Base-by-base conservation (phyloP, 2,329 filamentous ascomycete genomes). In the Aspergillus clavatus region DNA sequence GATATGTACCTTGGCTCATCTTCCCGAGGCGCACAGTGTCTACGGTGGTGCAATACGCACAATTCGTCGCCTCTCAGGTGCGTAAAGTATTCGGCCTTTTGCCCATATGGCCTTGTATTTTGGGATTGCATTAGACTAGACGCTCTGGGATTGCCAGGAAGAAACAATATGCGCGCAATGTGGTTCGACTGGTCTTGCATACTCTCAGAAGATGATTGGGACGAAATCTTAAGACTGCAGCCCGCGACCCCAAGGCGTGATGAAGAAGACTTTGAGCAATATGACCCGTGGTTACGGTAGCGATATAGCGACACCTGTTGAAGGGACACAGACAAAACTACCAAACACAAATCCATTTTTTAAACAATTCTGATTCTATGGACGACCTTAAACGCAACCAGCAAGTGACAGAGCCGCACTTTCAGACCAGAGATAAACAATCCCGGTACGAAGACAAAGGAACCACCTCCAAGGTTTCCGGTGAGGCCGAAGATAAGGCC, bases 151-250 rank as follows among this genome's bases (percentile, higher is more conserved):
- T 33, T 33, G 5, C 24, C 38, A 37, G 35, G 35, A n/a, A 31
- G 1, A n/a, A 12, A 19, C 12, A 31, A 23, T 38, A 11, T 26
- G 19, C 24, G 23, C 16, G 12, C 5, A 14, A 33, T 46, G 35
- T 46, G 33, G 26, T 46, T 46, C 37, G 40, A 39, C 29, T 39
- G 35, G 26, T 46, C 44, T 10, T 46, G 18, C 19, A 39, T 46
- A 38, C 21, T 46, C 7, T 31, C 27, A 18, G 35, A 42, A 35
- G 14, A 46, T 5, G 40, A 46, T 16, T 42, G 44, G 44, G 26
- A 42, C 10, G 39, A 46, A 26, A n/a, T 39, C n/a, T n/a, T n/a
- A n/a, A n/a, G n/a, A n/a, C n/a, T n/a, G n/a, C n/a, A n/a, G n/a
- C n/a, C n/a, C n/a, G n/a, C n/a, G n/a, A n/a, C n/a, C n/a, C n/a